phyloP scores from a whole-genome alignment of 2,329 filamentous ascomycete species.

The Zalaria sp. region DNA sequence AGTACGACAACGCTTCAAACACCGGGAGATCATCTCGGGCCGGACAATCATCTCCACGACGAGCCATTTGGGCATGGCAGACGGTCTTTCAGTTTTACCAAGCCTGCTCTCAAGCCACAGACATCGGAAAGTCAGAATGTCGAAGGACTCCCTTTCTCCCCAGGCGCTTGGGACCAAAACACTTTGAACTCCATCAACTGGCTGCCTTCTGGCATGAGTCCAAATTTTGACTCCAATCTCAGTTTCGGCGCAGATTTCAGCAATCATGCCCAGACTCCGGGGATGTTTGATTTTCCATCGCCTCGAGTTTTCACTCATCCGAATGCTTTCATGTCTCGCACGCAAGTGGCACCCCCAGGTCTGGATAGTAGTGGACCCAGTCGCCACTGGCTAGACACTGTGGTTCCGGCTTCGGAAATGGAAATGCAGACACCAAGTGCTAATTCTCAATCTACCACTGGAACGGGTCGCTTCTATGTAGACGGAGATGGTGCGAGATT shows the following conservation, averaged over 20 bases:
- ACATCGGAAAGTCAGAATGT: neutral
- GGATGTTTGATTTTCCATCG: neutral
- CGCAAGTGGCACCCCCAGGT: neutral
- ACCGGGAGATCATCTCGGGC: no score
- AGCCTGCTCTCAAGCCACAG: neutral
- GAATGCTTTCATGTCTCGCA: neutral
- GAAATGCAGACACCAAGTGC: constrained; percentile 2
- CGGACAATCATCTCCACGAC: no score
- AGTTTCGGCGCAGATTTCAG: neutral
- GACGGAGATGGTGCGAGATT: constrained; percentile 13
- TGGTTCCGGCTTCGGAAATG: constrained; percentile 1
- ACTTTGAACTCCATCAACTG: constrained; percentile 10
- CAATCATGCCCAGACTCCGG: neutral
- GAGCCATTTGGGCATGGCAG: no score
- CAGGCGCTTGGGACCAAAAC: constrained; percentile 9
- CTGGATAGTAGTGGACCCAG: constrained; percentile 1
- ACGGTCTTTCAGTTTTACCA: no score
- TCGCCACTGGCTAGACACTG: constrained; percentile 5
- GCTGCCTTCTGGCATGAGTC: constrained; percentile 3
- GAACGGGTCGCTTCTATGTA: constrained; percentile 11
- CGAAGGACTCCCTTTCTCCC: neutral
- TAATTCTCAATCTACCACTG: constrained; percentile 2
- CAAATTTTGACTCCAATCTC: neutral
- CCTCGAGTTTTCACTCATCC: neutral
- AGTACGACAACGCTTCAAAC: no score